Evolutionary conservation across 306 rosid genomes (phyloP).

Genomic region (Rosa chinensis): DNA sequence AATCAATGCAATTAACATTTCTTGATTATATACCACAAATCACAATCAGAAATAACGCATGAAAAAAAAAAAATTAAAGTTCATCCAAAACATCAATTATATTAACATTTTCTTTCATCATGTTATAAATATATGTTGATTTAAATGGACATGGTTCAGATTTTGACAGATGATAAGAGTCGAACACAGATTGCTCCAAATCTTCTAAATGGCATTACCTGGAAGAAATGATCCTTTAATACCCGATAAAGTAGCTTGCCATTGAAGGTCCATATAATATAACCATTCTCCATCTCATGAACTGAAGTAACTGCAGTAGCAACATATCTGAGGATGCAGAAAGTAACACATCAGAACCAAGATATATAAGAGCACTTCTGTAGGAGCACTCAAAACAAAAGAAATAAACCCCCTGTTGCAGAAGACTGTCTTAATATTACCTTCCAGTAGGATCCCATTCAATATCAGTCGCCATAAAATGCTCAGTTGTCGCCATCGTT

Average conservation of each 20-base stretch:
- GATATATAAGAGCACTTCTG: not conserved
- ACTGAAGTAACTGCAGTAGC: slow-evolving; percentile 91
- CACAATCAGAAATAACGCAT: no score
- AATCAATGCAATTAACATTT: no score
- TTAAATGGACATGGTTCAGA: not conserved
- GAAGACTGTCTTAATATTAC: slow-evolving; percentile 30
- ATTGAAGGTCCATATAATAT: slow-evolving; percentile 86
- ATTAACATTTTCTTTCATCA: not conserved
- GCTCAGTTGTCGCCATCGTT: slow-evolving; percentile 79
- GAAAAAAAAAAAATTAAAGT: no score
- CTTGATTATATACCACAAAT: no score
- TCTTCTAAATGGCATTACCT: slow-evolving; percentile 43
- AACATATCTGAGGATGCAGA: slow-evolving; percentile 56
- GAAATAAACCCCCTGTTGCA: not conserved
- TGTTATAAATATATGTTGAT: not conserved
- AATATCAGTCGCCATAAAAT: slow-evolving; percentile 79
- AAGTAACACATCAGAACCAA: not conserved
- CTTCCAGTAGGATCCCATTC: slow-evolving; percentile 98
- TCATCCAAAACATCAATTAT: not conserved
- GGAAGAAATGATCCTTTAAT: slow-evolving; percentile 80
- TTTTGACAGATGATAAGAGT: not conserved
- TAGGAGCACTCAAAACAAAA: not conserved
- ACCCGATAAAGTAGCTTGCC: slow-evolving; percentile 83
- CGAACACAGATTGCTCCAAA: not conserved
- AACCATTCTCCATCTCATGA: slow-evolving; percentile 98